phyloP scores from a whole-genome alignment of 176 grass and related monocot genomes.

The Luzula sylvatica region DNA sequence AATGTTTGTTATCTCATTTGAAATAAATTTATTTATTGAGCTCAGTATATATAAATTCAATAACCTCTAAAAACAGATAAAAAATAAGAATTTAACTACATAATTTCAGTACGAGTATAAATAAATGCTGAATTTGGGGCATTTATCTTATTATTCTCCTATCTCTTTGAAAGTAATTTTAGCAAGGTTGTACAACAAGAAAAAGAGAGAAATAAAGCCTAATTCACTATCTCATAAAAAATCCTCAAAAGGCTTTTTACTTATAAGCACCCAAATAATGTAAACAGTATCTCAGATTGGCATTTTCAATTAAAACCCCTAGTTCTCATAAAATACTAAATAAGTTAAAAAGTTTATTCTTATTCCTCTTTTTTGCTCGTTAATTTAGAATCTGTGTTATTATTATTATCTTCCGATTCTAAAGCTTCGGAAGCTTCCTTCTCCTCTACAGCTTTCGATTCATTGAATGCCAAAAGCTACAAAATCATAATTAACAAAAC shows the following conservation, averaged over 20 bases:
- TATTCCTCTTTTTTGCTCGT: slow-evolving; percentile 19
- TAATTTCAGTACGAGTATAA: too few relatives aligned
- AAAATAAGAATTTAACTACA: too few relatives aligned
- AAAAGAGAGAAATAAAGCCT: slow-evolving; percentile 3
- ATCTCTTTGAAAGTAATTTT: slow-evolving; percentile 15
- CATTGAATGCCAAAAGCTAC: slow-evolving; percentile 57
- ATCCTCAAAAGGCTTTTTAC: too few relatives aligned
- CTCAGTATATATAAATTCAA: too few relatives aligned
- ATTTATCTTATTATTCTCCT: slow-evolving; percentile 3
- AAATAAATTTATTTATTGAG: too few relatives aligned
- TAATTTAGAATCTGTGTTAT: neutral
- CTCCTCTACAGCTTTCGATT: slow-evolving; percentile 38
- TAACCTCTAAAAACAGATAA: neutral
- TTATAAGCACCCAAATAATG: neutral
- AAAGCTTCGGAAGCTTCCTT: slow-evolving; percentile 22
- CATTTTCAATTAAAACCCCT: slow-evolving; percentile 16
- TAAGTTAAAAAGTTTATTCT: neutral
- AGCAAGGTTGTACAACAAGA: slow-evolving; percentile 9
- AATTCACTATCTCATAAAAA: too few relatives aligned
- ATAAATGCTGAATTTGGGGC: too few relatives aligned
- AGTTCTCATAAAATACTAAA: slow-evolving; percentile 3
- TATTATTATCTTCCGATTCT: slow-evolving; percentile 11
- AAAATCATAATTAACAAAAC: slow-evolving; percentile 8
- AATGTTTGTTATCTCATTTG: too few relatives aligned
- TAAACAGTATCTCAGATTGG: neutral